A percentile compares a stretch with the other conserved stretches of the same genome.
phyloP scores from a whole-genome alignment of 78 protist genomes.

The Corallochytrium limacisporum region DNA sequence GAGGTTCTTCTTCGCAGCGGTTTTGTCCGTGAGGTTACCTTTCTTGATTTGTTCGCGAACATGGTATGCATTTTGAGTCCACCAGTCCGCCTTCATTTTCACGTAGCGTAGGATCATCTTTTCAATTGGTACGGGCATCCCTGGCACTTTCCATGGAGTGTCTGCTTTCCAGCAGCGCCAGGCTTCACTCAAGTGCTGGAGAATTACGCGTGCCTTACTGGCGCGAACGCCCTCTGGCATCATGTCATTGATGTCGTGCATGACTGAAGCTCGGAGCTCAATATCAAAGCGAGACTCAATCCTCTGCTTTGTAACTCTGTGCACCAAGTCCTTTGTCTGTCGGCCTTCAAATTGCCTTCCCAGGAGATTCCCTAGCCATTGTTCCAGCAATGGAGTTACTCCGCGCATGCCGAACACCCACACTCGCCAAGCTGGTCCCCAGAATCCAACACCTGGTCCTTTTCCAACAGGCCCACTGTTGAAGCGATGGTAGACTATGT shows the following conservation, averaged over 20 bases:
- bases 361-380: conserved; percentile 98
- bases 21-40: conserved; percentile 98
- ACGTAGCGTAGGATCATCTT: conserved; percentile 96
- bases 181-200: conserved; percentile 94
- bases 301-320: conserved; percentile 98
- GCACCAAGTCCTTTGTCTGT: conserved; percentile 73
- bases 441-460: conserved; percentile 99
- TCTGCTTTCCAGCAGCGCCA: conserved; percentile 95
- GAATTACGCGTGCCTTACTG: conserved; percentile 80
- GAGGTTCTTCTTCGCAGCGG: conserved; percentile 92
- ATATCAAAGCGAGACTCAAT: conserved; percentile 95
- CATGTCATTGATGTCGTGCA: conserved; percentile 98
- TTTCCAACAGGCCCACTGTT: conserved; percentile 96
- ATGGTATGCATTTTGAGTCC: conserved; percentile 95
- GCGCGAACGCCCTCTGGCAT: conserved; percentile 97
- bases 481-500: conserved; percentile 95
- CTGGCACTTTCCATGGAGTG: conserved; percentile 79
- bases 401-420: conserved; percentile 99
- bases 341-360: conserved; percentile 99
- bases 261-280: conserved; percentile 94
- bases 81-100: conserved; percentile 98
- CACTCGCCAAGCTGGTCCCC: conserved; percentile 99
- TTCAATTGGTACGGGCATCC: conserved; percentile 94
- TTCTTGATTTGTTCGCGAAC: conserved; percentile 95
- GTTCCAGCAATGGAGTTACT: conserved; percentile 86